phyloP scores from a whole-genome alignment of 2,329 filamentous ascomycete genomes.

The Paecilomyces sp. region DNA sequence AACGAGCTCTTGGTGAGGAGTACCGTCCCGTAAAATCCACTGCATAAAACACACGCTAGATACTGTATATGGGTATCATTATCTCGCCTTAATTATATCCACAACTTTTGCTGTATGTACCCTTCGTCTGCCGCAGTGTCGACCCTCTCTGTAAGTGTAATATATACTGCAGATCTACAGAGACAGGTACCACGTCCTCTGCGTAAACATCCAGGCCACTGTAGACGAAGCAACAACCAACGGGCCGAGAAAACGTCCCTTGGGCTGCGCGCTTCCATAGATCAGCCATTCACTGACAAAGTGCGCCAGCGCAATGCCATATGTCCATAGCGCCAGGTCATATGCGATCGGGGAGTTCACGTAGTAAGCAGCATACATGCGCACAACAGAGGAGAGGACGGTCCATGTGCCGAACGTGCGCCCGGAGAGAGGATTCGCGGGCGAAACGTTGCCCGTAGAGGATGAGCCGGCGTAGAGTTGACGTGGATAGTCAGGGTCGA shows the following conservation, averaged over 20 bases:
- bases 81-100: not conserved
- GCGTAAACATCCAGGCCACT: constrained; percentile 56
- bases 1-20: not conserved
- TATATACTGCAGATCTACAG: constrained; percentile 1
- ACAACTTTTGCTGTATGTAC: not conserved
- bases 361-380: constrained; percentile 79
- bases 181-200: constrained; percentile 38
- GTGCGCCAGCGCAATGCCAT: constrained; percentile 68
- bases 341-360: constrained; percentile 67
- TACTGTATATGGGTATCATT: not conserved
- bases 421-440: constrained; percentile 65
- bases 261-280: constrained; percentile 67
- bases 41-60: not conserved
- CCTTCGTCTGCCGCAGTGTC: not conserved
- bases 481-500: constrained; percentile 72
- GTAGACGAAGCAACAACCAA: constrained; percentile 50
- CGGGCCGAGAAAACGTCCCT: constrained; percentile 53
- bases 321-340: constrained; percentile 74
- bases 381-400: constrained; percentile 65
- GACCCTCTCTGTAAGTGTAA: not conserved
- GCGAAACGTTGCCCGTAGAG: constrained; percentile 43
- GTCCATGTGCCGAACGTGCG: constrained; percentile 88
- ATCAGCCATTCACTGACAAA: constrained; percentile 75
- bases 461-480: constrained; percentile 65
- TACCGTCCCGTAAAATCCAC: not conserved